Percentiles rank a stretch among this genome's conserved stretches.
phyloP scores from a whole-genome alignment of 2,329 filamentous ascomycete species.

The Leptoxyphium fumago region DNA sequence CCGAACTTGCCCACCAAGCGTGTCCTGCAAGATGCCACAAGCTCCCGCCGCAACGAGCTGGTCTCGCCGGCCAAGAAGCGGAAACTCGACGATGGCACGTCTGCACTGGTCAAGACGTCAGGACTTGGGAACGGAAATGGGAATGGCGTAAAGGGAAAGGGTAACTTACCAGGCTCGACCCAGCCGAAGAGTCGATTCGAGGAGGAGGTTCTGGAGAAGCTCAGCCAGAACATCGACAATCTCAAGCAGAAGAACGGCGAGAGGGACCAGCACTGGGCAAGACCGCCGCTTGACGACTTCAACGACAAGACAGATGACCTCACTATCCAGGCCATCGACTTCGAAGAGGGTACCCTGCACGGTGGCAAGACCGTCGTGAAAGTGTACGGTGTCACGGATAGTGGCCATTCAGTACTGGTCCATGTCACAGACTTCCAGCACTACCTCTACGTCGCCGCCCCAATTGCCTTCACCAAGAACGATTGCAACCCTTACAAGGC shows the following conservation, averaged over 20 bases:
- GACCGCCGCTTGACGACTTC: slow-evolving; percentile 47
- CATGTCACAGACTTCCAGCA: slow-evolving; percentile 94
- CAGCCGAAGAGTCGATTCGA: slow-evolving; percentile 87
- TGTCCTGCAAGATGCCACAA: slow-evolving; percentile 31
- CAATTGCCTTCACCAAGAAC: slow-evolving; percentile 59
- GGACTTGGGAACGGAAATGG: slow-evolving; percentile 15
- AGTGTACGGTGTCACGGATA: slow-evolving; percentile 81
- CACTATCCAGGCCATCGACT: slow-evolving; percentile 92
- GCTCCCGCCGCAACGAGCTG: slow-evolving; percentile 30
- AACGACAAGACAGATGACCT: slow-evolving; percentile 52
- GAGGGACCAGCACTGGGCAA: slow-evolving; percentile 83
- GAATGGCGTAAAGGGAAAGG: slow-evolving; percentile 22
- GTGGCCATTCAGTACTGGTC: slow-evolving; percentile 79
- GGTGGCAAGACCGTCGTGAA: slow-evolving; percentile 69
- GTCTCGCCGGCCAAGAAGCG: slow-evolving; percentile 59
- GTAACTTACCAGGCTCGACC: slow-evolving; percentile 49
- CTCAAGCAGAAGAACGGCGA: slow-evolving; percentile 79
- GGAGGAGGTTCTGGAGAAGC: slow-evolving; percentile 83
- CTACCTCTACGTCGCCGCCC: slow-evolving; percentile 87
- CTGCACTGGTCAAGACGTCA: slow-evolving; percentile 46
- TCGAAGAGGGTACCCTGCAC: slow-evolving; percentile 71
- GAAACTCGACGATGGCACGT: slow-evolving; percentile 58
- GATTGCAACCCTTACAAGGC: slow-evolving; percentile 67
- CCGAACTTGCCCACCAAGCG: slow-evolving; percentile 28
- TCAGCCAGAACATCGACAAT: slow-evolving; percentile 81